phyloP scores from a whole-genome alignment of 495 filamentous ascomycete species.

The Lichenothelia convexa region DNA sequence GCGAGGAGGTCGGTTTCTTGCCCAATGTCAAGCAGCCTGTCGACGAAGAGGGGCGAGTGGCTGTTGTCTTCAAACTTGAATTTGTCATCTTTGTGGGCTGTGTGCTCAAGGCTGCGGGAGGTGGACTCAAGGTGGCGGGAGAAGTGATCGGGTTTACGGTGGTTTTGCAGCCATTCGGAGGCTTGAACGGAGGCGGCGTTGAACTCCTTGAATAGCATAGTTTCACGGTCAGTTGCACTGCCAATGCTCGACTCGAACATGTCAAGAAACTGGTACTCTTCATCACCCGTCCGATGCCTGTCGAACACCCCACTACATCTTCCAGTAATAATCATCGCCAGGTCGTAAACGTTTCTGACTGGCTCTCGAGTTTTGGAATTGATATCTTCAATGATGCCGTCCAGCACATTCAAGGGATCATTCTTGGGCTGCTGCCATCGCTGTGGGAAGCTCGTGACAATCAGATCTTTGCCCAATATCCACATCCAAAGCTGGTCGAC shows the following conservation, averaged over 20 bases:
- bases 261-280: constrained; percentile 50
- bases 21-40: constrained; percentile 49
- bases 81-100: too few relatives aligned
- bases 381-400: too few relatives aligned
- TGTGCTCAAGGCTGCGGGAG: constrained; percentile 12
- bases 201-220: constrained; percentile 43
- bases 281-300: constrained; percentile 39
- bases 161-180: constrained; percentile 38
- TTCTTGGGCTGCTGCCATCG: constrained; percentile 55
- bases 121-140: constrained; percentile 11
- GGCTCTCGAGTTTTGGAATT: too few relatives aligned
- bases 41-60: constrained; percentile 33
- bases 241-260: too few relatives aligned
- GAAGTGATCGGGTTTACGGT: constrained; percentile 31
- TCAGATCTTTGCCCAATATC: constrained; percentile 44
- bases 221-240: constrained; percentile 45
- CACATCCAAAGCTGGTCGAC: constrained; percentile 62
- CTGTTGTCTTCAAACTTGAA: constrained; percentile 12
- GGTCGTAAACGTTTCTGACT: constrained; percentile 45
- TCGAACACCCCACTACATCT: constrained; percentile 50
- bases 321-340: constrained; percentile 45
- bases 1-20: constrained; percentile 45
- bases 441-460: constrained; percentile 50
- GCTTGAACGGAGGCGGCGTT: constrained; percentile 42
- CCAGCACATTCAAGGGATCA: too few relatives aligned